A percentile compares a stretch with the other conserved stretches of the same genome.
phyloP scores from a whole-genome alignment of 257 asterid species.

The Scutellaria galericulata region DNA sequence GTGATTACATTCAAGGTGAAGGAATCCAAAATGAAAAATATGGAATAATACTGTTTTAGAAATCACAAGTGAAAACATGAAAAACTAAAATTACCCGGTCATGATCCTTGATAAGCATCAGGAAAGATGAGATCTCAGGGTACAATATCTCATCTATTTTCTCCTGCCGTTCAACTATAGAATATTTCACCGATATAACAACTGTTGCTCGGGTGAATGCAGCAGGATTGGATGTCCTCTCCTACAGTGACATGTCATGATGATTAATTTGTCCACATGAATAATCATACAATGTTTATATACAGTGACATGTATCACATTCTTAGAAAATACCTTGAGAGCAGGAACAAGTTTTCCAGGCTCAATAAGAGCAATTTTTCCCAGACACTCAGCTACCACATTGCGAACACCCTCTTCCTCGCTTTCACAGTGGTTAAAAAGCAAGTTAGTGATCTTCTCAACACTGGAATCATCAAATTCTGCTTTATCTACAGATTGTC shows the following conservation, averaged over 20 bases:
- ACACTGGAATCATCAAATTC: slow-evolving; percentile 96
- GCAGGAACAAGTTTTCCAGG: slow-evolving; percentile 98
- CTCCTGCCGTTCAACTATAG: slow-evolving; percentile 94
- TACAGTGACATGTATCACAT: slow-evolving; percentile 16
- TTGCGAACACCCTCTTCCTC: slow-evolving; percentile 99
- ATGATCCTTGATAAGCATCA: slow-evolving; percentile 91
- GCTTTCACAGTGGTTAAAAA: slow-evolving; percentile 97
- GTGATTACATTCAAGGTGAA: slow-evolving; percentile 35
- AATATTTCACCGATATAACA: slow-evolving; percentile 89
- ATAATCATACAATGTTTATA: background rate
- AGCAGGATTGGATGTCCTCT: slow-evolving; percentile 77
- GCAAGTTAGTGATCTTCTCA: slow-evolving; percentile 83
- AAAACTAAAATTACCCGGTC: slow-evolving; percentile 71
- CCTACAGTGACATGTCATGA: slow-evolving; percentile 57
- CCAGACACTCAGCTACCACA: slow-evolving; percentile 98
- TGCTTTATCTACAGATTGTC: slow-evolving; percentile 98
- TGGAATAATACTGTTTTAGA: slow-evolving; percentile 11
- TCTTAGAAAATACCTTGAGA: slow-evolving; percentile 65
- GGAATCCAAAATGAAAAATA: background rate
- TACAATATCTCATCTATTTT: slow-evolving; percentile 88
- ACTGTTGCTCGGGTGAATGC: slow-evolving; percentile 98
- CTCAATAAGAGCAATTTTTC: slow-evolving; percentile 96
- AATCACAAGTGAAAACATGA: slow-evolving; percentile 3
- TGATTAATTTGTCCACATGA: slow-evolving; percentile 30
- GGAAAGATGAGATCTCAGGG: slow-evolving; percentile 84